Percentiles rank a stretch among this genome's conserved stretches.
These are phyloP conservation scores for Leishmania arabica DNA, from an alignment of 208 protist species.

Conservation along the genomic window DNA sequence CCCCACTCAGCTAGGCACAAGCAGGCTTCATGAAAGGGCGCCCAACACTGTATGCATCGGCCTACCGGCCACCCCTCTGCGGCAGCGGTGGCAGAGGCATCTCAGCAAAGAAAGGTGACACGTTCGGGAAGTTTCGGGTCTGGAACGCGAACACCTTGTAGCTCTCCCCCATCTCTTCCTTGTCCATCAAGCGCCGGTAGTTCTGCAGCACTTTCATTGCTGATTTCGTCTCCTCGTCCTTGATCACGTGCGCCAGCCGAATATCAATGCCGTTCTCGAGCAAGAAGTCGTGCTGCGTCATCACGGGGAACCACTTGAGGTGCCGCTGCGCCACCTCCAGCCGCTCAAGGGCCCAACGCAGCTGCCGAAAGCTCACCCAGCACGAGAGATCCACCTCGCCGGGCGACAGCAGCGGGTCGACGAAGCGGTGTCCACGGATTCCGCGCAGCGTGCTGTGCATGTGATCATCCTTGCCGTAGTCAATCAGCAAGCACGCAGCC, in stretches of 20 bases:
- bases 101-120: slow-evolving; percentile 83
- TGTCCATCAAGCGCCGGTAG: slow-evolving; percentile 83
- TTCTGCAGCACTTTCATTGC: slow-evolving; percentile 90
- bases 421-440: slow-evolving; percentile 90
- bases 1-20: background rate
- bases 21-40: background rate
- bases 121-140: slow-evolving; percentile 85
- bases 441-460: slow-evolving; percentile 91
- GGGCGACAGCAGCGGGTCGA: slow-evolving; percentile 87
- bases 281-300: slow-evolving; percentile 87
- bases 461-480: slow-evolving; percentile 93
- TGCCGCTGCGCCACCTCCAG: slow-evolving; percentile 79
- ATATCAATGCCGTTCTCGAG: slow-evolving; percentile 88
- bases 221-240: slow-evolving; percentile 87
- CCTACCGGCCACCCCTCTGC: slow-evolving; percentile 12
- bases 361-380: slow-evolving; percentile 89
- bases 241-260: slow-evolving; percentile 84
- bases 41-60: background rate
- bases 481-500: slow-evolving; percentile 87
- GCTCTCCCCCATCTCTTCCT: slow-evolving; percentile 87
- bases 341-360: slow-evolving; percentile 83
- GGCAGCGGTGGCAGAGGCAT: slow-evolving; percentile 69
- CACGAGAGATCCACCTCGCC: slow-evolving; percentile 92
- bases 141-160: slow-evolving; percentile 92
- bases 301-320: slow-evolving; percentile 85